Base-by-base conservation (phyloP, 2,329 filamentous ascomycete species). In the Didymella pinodella region DNA sequence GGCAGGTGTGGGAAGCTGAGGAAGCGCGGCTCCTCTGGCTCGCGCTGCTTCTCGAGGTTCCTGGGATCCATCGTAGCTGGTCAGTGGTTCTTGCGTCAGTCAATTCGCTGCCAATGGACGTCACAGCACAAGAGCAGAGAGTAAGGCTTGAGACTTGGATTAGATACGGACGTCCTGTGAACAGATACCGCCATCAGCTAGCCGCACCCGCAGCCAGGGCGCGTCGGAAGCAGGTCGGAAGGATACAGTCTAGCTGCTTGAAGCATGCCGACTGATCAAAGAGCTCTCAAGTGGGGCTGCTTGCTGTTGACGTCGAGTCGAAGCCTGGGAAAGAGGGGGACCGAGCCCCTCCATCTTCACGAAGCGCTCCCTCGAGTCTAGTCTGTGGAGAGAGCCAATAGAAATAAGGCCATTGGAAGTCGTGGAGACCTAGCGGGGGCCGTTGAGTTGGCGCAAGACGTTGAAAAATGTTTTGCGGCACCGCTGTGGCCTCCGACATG, bases 1-100 rank as follows among this genome's bases (percentile, higher is more conserved):
- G 81, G 82, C 20, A 84, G 80, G 67, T 83, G 81, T 50, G 82
- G 82, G 68, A 88, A 89, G 62, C 83, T 78, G 62, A 88, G 81
- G 66, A 86, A 88, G 48, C 77, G 75, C 7, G 76, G 75, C 61
- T 78, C 75, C 59, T 77, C 76, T 16, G 74, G 73, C 61, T 78
- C 61, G 11, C 62, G 62, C 57, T 77, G 70, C 62, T 77, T 75
- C 54, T 74, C 64, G 28, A 73, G 65, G 36, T 78, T 77, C 28
- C 58, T 59, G 2, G 75, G 70, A 54, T 77, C 76, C 76, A 79
- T 79, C 49, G 53, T 70, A 62, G 20, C 50, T 34, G 47, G 10
- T 40, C 12, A 31, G 36, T 38, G n/a, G 18, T 18, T n/a, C 12
- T 32, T 2, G 10, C 3, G 31, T 32, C 31, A 32, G 31, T 36